Base-by-base conservation (phyloP, 192 early-diverging fungal genomes). In the Geranomyces michiganensis region DNA sequence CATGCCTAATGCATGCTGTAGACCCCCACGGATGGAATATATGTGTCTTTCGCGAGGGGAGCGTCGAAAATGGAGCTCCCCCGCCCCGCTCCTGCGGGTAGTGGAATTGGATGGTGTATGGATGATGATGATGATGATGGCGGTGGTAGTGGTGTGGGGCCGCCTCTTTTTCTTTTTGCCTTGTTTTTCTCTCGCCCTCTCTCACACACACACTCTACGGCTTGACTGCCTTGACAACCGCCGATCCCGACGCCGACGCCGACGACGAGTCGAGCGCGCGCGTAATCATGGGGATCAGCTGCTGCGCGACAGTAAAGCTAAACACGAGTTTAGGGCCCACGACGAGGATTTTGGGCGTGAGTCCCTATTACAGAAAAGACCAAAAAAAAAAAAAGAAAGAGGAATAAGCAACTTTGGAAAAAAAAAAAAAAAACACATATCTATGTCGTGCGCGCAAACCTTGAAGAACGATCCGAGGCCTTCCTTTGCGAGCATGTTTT, bases 291-390 rank as follows among this genome's bases (percentile, higher is more conserved):
- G 94, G 94, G 77, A 97, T 96, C 66, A 96, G 85, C 78, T 92
- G 92, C 82, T 97, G 96, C 24, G 95, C 96, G 67, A 99, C 82
- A 26, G 96, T 97, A 86, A 97, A 99, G 61, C 89, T 91, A 84
- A 97, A 99, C 56, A 99, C 89, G 49, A 99, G 87, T 89, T 99
- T 99, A 73, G 97, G 97, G 19, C 97, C 97, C 49, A 84, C 87
- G 53, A 88, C 78, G 36, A 88, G 76, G 56, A 89, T 77, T 76
- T 84, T 85, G 15, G 85, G 85, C 12, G 81, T 82, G 31, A 86
- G 67, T n/a, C 84, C 81, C 81, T 83, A 48, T 14, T 14, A 47
- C 46, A 8, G 33, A 4, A 14, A 24, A 49, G 19, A 44, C 21
- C 13, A 30, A 43, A 7, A 43, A 0, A 21, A 32, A 19, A 13